Evolutionary conservation across 768 basidiomycete genomes (phyloP).

Genomic region (Boletus rufocinnamomeus): DNA sequence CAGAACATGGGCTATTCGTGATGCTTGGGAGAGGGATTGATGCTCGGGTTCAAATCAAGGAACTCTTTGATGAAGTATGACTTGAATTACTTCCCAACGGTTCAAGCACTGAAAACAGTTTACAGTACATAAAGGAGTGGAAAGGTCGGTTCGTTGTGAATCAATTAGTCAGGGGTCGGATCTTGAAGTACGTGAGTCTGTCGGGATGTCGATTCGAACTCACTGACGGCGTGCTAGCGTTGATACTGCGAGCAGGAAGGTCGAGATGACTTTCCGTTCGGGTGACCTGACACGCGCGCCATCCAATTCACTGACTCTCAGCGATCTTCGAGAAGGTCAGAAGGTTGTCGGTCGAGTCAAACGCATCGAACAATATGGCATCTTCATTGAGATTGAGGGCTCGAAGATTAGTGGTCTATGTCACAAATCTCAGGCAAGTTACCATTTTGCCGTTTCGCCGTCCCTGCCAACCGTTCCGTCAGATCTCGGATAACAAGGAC

Average conservation of each 20-base stretch:
- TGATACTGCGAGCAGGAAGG: slow-evolving; percentile 67
- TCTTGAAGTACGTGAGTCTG: slow-evolving; percentile 60
- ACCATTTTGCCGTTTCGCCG: background rate
- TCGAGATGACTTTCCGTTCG: slow-evolving; percentile 90
- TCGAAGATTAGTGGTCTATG: slow-evolving; percentile 88
- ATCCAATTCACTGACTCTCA: slow-evolving; percentile 41
- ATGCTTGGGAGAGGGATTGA: slow-evolving; percentile 81
- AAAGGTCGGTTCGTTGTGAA: slow-evolving; percentile 74
- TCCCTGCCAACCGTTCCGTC: slow-evolving; percentile 4
- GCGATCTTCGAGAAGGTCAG: slow-evolving; percentile 74
- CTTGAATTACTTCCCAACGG: background rate
- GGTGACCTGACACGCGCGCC: slow-evolving; percentile 48
- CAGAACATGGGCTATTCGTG: slow-evolving; percentile 88
- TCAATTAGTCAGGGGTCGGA: slow-evolving; percentile 85
- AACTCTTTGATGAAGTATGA: slow-evolving; percentile 82
- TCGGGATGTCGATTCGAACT: background rate
- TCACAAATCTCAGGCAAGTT: slow-evolving; percentile 84
- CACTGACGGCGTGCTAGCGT: slow-evolving; percentile 49
- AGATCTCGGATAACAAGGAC: slow-evolving; percentile 88
- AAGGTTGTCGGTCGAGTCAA: slow-evolving; percentile 80
- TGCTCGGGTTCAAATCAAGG: slow-evolving; percentile 89
- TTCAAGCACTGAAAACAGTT: slow-evolving; percentile 13
- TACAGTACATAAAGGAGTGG: slow-evolving; percentile 95
- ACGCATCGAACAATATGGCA: slow-evolving; percentile 82
- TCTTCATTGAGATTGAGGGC: slow-evolving; percentile 90